Evolutionary conservation across 1,284 basidiomycete species (phyloP).

Genomic region (Phellinidium pouzarii): DNA sequence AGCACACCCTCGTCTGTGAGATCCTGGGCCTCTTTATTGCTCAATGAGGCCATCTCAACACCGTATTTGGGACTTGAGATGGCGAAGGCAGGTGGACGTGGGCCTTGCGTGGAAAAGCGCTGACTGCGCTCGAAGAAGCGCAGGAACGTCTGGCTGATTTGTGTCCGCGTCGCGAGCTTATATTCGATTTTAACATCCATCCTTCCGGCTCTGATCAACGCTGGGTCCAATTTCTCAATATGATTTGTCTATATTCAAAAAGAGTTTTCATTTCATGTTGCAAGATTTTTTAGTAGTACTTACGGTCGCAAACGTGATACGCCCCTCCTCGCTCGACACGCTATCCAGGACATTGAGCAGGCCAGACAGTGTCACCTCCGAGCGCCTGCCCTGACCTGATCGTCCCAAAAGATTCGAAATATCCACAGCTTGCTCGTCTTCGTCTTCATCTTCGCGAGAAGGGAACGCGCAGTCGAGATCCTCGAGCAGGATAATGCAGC

Average conservation of each 20-base stretch:
- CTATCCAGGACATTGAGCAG: constrained; percentile 51
- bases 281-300: constrained; percentile 9
- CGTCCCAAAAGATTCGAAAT: no score
- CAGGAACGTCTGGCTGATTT: constrained; percentile 43
- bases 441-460: constrained; percentile 35
- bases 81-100: not conserved
- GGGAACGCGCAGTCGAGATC: constrained; percentile 53
- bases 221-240: constrained; percentile 45
- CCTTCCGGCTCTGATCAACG: constrained; percentile 44
- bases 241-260: constrained; percentile 39
- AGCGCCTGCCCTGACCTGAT: no score
- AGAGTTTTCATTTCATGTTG: not conserved
- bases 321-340: constrained; percentile 48
- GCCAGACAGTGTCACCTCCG: constrained; percentile 38
- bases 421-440: constrained; percentile 16
- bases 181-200: constrained; percentile 47
- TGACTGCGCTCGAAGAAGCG: constrained; percentile 37
- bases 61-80: not conserved
- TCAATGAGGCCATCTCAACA: no score
- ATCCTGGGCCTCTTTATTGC: not conserved
- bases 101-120: not conserved
- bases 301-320: constrained; percentile 49
- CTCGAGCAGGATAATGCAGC: constrained; percentile 45
- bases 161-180: constrained; percentile 37
- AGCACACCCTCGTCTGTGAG: constrained; percentile 14